Evolutionary conservation across 805 yeast species (phyloP), one percentile per base, ranked within the genome.

Genomic region (Brettanomyces anomalus): DNA sequence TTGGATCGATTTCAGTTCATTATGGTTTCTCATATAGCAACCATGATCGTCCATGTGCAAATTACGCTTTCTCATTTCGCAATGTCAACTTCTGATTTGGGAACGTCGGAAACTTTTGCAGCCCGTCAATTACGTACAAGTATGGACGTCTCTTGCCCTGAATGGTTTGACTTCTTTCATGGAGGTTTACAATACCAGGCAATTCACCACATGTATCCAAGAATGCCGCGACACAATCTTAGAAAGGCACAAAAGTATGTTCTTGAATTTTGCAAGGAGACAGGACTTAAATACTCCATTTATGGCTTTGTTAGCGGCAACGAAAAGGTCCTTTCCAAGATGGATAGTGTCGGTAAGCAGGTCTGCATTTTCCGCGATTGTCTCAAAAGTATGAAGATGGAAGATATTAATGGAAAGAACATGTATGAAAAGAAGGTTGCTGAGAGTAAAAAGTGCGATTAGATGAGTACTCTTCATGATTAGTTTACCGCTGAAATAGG

Each of bases 181-280:
- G 96, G 96, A 7, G 96, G 96, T 0, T 71, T 87, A 43, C 96
- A 87, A 61, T 87, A 85, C 66, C 96, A 87, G 58, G 93, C 89
- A 0, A 77, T 87, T 41, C 96, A 87, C 59, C 96, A 87, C 58
- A 67, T 88, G 52, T 87, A 87, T 60, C 96, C 96, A 24, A 68
- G 96, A 45, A 60, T 87, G 53, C 96, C 96, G 18, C 72, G 96
- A 45, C 96, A 88, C 61, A 87, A 88, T 57, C 74, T 88, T 55
- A 70, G 96, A 47, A 67, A 69, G 24, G 85, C 79, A 0, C 96
- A 88, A 56, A 77, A 80, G 1, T 65, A 65, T 37, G 93, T 87
- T 33, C 68, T 82, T 42, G 76, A 77, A 36, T 87, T 86, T 53
- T 86, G 96, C 61, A 65, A 78, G 36, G 76, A 76, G 19, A 82